Conservation (phyloP, 2,329 filamentous ascomycete species). For the Dactylella cylindrospora region DNA sequence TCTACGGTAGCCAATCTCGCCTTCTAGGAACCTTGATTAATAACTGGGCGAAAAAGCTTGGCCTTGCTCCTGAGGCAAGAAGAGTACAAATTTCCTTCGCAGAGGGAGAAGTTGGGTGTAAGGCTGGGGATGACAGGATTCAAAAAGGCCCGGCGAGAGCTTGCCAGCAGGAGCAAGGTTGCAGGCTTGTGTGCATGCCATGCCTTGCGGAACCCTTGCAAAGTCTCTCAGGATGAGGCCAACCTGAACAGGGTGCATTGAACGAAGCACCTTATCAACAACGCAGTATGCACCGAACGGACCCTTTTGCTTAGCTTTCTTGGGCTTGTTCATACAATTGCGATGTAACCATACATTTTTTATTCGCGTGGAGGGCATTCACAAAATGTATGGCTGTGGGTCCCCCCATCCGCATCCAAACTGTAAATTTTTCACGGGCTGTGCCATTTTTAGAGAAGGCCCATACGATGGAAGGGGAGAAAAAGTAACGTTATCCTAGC, state of each 20-base stretch:
- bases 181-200: slow-evolving; percentile 8
- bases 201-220: neutral
- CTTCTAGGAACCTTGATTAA: slow-evolving; percentile 8
- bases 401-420: slow-evolving; percentile 17
- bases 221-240: neutral
- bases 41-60: slow-evolving; percentile 20
- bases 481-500: slow-evolving; percentile 35
- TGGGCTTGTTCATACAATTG: slow-evolving; percentile 7
- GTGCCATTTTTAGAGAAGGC: slow-evolving; percentile 44
- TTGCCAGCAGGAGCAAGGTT: neutral
- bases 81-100: neutral
- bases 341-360: slow-evolving; percentile 43
- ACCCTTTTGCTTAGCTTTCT: slow-evolving; percentile 14
- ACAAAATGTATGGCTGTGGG: no score
- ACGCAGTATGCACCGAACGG: slow-evolving; percentile 12
- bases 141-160: slow-evolving; percentile 1
- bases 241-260: neutral
- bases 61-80: slow-evolving; percentile 2
- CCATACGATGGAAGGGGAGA: neutral
- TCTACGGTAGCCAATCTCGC: slow-evolving; percentile 22
- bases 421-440: slow-evolving; percentile 6
- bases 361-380: no score
- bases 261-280: slow-evolving; percentile 32
- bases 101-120: no score
- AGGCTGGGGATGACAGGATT: neutral